Conservation (phyloP, 140 eudicot species). For the Cichorium intybus region DNA sequence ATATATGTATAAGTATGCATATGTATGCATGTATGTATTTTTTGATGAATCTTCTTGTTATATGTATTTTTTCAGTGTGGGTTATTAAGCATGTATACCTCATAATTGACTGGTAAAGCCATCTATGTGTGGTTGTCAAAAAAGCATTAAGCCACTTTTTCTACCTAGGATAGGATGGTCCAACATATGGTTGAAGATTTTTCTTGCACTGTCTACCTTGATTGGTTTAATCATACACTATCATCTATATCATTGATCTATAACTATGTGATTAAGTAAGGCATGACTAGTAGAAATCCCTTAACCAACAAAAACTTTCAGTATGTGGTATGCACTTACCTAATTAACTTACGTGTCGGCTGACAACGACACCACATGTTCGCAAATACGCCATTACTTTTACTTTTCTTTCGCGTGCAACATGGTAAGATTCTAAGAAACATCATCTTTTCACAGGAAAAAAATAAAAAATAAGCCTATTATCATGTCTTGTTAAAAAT, state of each 20-base stretch:
- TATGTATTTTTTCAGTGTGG: slow-evolving; percentile 1
- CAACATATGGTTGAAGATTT: slow-evolving; percentile 26
- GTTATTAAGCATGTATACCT: slow-evolving; percentile 27
- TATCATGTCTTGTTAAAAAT: not conserved
- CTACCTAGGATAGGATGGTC: slow-evolving; percentile 45
- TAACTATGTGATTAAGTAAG: slow-evolving; percentile 27
- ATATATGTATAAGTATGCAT: not conserved
- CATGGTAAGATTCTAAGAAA: slow-evolving; percentile 60
- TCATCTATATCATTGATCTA: slow-evolving; percentile 26
- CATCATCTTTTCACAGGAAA: slow-evolving; percentile 28
- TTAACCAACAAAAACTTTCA: slow-evolving; percentile 33
- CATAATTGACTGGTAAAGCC: slow-evolving; percentile 29
- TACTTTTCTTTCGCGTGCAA: slow-evolving; percentile 56
- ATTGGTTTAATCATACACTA: slow-evolving; percentile 28
- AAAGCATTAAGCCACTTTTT: slow-evolving; percentile 36
- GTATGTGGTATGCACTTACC: slow-evolving; percentile 32
- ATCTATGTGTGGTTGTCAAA: slow-evolving; percentile 33
- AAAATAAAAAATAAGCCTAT: not conserved
- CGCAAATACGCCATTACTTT: slow-evolving; percentile 61
- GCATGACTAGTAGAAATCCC: slow-evolving; percentile 29
- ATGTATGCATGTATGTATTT: not conserved
- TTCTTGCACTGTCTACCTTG: slow-evolving; percentile 25
- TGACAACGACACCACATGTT: slow-evolving; percentile 52
- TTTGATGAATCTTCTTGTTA: not conserved
- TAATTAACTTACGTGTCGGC: slow-evolving; percentile 39